Conservation (phyloP, 352 stramenopile species). For the Phytopythium helicoides region DNA sequence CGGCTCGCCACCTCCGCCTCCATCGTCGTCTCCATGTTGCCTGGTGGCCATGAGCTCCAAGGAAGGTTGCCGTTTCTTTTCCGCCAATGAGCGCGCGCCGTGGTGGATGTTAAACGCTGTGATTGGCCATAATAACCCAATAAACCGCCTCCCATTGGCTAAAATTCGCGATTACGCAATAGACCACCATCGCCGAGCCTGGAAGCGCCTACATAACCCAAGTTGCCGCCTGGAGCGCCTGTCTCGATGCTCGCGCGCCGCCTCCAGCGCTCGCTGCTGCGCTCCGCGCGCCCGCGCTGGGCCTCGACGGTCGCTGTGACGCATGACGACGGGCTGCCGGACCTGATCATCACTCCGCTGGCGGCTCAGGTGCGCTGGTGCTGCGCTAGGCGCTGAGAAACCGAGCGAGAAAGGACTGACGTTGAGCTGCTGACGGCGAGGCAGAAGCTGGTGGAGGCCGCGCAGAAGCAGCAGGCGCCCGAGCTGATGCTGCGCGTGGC, state of each 20-base stretch:
- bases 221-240: neutral
- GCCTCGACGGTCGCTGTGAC: slow-evolving; percentile 36
- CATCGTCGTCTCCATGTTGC: too few species aligned
- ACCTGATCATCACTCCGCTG: slow-evolving; percentile 69
- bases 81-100: neutral
- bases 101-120: slow-evolving; percentile 2
- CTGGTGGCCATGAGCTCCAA: slow-evolving; percentile 1
- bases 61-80: too few species aligned
- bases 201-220: too few species aligned
- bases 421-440: slow-evolving; percentile 1
- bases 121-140: neutral
- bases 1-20: neutral
- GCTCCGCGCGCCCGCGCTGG: slow-evolving; percentile 17
- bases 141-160: neutral
- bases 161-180: neutral
- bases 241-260: slow-evolving; percentile 1
- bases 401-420: slow-evolving; percentile 2
- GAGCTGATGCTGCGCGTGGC: slow-evolving; percentile 83
- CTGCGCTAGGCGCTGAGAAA: too few species aligned
- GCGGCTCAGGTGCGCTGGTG: slow-evolving; percentile 45
- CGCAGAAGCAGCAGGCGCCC: slow-evolving; percentile 48
- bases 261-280: slow-evolving; percentile 18
- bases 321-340: slow-evolving; percentile 35
- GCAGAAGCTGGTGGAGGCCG: slow-evolving; percentile 59
- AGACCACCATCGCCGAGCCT: neutral